Percentiles rank a stretch among this genome's conserved stretches.
These are phyloP conservation scores for Vigna radiata DNA, from an alignment of 306 rosid genomes.

Conservation along the genomic window DNA sequence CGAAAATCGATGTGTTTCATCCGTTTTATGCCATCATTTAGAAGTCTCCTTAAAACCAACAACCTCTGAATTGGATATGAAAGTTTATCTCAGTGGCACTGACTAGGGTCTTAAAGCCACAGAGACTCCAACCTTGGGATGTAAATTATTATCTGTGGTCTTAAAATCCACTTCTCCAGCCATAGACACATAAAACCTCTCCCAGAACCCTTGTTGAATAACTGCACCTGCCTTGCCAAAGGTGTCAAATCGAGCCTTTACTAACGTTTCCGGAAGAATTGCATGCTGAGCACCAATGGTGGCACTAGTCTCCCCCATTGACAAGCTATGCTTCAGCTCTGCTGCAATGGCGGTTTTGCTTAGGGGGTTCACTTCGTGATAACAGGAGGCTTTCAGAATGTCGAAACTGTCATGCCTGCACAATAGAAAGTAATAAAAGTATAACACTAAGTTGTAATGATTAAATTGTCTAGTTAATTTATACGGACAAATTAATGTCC, in stretches of 20 bases:
- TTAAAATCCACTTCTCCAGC: constrained; percentile 69
- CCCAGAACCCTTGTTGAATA: constrained; percentile 65
- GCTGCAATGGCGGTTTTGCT: constrained; percentile 70
- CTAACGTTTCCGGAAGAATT: constrained; percentile 52
- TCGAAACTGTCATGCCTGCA: constrained; percentile 73
- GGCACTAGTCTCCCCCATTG: constrained; percentile 48
- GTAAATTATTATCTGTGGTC: constrained; percentile 6
- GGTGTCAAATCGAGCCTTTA: constrained; percentile 62
- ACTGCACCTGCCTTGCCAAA: constrained; percentile 60
- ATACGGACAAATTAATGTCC: constrained; percentile 2
- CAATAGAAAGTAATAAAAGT: constrained; percentile 16
- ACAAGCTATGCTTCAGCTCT: constrained; percentile 63
- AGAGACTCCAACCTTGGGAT: constrained; percentile 66
- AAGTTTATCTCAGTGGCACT: constrained; percentile 18
- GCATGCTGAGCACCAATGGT: constrained; percentile 72
- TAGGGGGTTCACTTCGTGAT: constrained; percentile 59
- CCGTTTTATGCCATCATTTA: constrained; percentile 32
- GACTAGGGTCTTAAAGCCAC: constrained; percentile 60
- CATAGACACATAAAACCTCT: constrained; percentile 54
- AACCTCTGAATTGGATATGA: constrained; percentile 36
- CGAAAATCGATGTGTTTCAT: constrained; percentile 12
- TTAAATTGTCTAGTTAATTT: constrained; percentile 7
- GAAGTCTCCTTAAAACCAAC: constrained; percentile 27
- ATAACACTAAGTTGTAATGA: constrained; percentile 19
- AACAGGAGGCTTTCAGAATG: constrained; percentile 59